phyloP scores from a whole-genome alignment of 1,284 basidiomycete genomes.

The Ganoderma leucocontextum region DNA sequence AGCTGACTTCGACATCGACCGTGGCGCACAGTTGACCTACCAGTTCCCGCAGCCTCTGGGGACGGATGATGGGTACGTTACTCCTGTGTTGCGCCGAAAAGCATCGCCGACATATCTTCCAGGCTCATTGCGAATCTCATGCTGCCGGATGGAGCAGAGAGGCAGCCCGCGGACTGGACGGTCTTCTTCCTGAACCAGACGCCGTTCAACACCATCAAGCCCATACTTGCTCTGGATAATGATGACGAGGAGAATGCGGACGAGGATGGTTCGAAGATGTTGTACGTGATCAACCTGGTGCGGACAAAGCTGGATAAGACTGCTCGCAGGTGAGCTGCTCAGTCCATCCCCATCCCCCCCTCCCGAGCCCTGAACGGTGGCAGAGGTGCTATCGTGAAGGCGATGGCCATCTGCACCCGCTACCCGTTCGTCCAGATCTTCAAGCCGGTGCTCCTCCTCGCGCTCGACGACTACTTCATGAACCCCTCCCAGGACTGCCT shows the following conservation, averaged over 20 bases:
- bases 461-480: constrained; percentile 94
- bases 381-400: constrained; percentile 91
- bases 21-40: constrained; percentile 90
- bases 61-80: constrained; percentile 86
- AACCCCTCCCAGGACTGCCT: constrained; percentile 90
- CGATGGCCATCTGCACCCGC: constrained; percentile 94
- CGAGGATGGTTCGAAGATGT: constrained; percentile 58
- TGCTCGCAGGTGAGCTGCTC: constrained; percentile 72
- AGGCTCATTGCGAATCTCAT: constrained; percentile 96
- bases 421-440: constrained; percentile 98
- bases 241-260: constrained; percentile 45
- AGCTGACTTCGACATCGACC: constrained; percentile 95
- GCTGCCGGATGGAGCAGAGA: constrained; percentile 97
- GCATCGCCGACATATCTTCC: background rate
- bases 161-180: constrained; percentile 96
- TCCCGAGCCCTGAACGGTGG: constrained; percentile 11
- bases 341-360: constrained; percentile 8
- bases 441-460: constrained; percentile 95
- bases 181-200: constrained; percentile 98
- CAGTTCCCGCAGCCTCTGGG: constrained; percentile 94
- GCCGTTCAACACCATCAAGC: constrained; percentile 83
- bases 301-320: constrained; percentile 94
- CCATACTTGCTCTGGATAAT: constrained; percentile 79
- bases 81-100: background rate
- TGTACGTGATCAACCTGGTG: constrained; percentile 96